phyloP scores from a whole-genome alignment of 2,329 filamentous ascomycete species.

The Helotiales sp. region DNA sequence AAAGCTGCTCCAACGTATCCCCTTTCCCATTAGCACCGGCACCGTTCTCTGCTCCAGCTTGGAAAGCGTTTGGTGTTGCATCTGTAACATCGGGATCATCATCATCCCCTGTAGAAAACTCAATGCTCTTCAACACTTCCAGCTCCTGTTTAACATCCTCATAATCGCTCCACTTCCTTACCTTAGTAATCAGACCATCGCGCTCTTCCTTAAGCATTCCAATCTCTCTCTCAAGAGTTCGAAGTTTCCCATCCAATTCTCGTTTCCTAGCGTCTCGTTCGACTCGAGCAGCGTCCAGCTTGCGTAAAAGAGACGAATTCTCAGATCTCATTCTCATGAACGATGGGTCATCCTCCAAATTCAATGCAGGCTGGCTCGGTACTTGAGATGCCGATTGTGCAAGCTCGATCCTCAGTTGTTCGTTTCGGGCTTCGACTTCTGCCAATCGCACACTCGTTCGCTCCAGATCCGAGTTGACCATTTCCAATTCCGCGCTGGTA shows the following conservation, averaged over 20 bases:
- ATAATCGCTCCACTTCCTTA: slow-evolving; percentile 91
- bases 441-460: slow-evolving; percentile 84
- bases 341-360: slow-evolving; percentile 85
- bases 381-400: slow-evolving; percentile 83
- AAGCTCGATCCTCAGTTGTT: slow-evolving; percentile 87
- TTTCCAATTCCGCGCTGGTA: slow-evolving; percentile 88
- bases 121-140: slow-evolving; percentile 96
- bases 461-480: slow-evolving; percentile 90
- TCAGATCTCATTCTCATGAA: slow-evolving; percentile 90
- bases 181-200: slow-evolving; percentile 77
- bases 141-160: slow-evolving; percentile 96
- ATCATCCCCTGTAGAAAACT: slow-evolving; percentile 90
- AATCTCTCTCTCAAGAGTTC: slow-evolving; percentile 80
- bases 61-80: slow-evolving; percentile 36
- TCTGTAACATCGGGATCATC: slow-evolving; percentile 60
- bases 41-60: slow-evolving; percentile 51
- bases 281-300: slow-evolving; percentile 80
- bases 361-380: slow-evolving; percentile 61
- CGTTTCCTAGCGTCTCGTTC: slow-evolving; percentile 84
- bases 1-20: slow-evolving; percentile 86
- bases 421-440: slow-evolving; percentile 91
- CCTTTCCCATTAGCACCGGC: slow-evolving; percentile 63
- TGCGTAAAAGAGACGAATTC: slow-evolving; percentile 88
- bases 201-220: slow-evolving; percentile 78
- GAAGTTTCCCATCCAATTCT: slow-evolving; percentile 74